Evolutionary conservation across 108 stramenopile species (phyloP).

Genomic region (Fistulifera pelliculosa): DNA sequence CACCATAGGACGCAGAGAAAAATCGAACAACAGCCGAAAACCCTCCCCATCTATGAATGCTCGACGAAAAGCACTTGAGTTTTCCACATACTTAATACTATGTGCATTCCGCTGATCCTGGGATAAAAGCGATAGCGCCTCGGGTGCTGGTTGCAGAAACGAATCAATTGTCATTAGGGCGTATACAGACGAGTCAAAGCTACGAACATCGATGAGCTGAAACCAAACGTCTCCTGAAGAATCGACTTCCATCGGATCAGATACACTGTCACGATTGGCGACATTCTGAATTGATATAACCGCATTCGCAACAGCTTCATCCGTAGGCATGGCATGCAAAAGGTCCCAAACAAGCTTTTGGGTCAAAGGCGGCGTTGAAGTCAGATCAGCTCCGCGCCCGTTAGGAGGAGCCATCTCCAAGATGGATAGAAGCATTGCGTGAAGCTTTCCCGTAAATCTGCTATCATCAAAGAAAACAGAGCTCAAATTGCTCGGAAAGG

Average conservation of each 20-base stretch:
- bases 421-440: too few species aligned
- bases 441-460: slow-evolving; percentile 33
- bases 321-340: slow-evolving; percentile 87
- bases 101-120: slow-evolving; percentile 18
- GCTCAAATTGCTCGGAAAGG: slow-evolving; percentile 36
- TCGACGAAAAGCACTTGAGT: slow-evolving; percentile 46
- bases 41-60: slow-evolving; percentile 84
- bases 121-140: slow-evolving; percentile 52
- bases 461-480: slow-evolving; percentile 49
- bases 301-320: slow-evolving; percentile 43
- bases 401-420: too few species aligned
- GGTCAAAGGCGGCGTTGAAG: slow-evolving; percentile 18
- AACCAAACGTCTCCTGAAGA: slow-evolving; percentile 49
- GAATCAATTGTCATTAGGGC: slow-evolving; percentile 90
- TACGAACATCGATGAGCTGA: slow-evolving; percentile 48
- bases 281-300: slow-evolving; percentile 36
- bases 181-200: slow-evolving; percentile 82
- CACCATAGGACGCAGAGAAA: slow-evolving; percentile 49
- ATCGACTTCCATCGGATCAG: slow-evolving; percentile 67
- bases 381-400: slow-evolving; percentile 5
- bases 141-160: slow-evolving; percentile 78
- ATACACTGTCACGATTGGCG: slow-evolving; percentile 9
- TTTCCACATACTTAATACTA: slow-evolving; percentile 22
- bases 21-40: slow-evolving; percentile 77
- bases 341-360: slow-evolving; percentile 87